Evolutionary conservation across 2,329 filamentous ascomycete genomes (phyloP).

Genomic region (Drechslerella stenobrocha): DNA sequence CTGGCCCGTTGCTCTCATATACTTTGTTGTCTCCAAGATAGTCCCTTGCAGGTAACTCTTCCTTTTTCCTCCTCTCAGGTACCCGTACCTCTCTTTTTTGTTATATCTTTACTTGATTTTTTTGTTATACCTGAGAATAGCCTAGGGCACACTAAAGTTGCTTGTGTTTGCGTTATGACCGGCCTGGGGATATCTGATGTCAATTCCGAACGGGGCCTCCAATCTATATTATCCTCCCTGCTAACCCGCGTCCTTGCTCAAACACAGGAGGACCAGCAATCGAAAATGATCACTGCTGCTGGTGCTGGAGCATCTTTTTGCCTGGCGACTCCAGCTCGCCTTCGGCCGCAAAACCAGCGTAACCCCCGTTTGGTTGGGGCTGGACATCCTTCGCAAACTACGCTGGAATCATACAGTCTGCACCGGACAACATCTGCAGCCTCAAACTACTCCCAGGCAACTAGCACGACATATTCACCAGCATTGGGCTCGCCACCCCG

Average conservation of each 20-base stretch:
- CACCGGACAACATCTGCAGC: constrained; percentile 34
- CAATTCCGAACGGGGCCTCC: constrained; percentile 24
- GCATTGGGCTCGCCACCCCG: constrained; percentile 37
- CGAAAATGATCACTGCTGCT: constrained; percentile 53
- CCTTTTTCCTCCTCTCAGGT: constrained; percentile 11
- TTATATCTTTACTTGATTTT: background rate
- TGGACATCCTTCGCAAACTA: constrained; percentile 37
- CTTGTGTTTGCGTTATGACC: constrained; percentile 16
- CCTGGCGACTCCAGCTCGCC: constrained; percentile 51
- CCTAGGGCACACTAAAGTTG: too few species aligned
- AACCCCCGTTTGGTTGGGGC: constrained; percentile 39
- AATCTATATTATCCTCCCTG: constrained; percentile 18
- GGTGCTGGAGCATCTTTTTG: constrained; percentile 52
- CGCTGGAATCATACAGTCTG: constrained; percentile 34
- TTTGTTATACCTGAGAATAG: too few species aligned
- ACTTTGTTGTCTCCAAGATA: constrained; percentile 11
- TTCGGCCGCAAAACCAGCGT: constrained; percentile 52
- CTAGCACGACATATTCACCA: constrained; percentile 23
- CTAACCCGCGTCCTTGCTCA: constrained; percentile 38
- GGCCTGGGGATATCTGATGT: constrained; percentile 36
- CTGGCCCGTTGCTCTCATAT: constrained; percentile 22
- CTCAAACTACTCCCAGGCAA: constrained; percentile 32
- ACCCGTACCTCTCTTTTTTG: constrained; percentile 5
- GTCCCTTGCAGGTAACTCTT: constrained; percentile 23
- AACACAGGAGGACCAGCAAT: constrained; percentile 36